Percentiles rank a stretch among this genome's conserved stretches.
phyloP scores from a whole-genome alignment of 352 stramenopile species.

The Phytophthora podocarpi region DNA sequence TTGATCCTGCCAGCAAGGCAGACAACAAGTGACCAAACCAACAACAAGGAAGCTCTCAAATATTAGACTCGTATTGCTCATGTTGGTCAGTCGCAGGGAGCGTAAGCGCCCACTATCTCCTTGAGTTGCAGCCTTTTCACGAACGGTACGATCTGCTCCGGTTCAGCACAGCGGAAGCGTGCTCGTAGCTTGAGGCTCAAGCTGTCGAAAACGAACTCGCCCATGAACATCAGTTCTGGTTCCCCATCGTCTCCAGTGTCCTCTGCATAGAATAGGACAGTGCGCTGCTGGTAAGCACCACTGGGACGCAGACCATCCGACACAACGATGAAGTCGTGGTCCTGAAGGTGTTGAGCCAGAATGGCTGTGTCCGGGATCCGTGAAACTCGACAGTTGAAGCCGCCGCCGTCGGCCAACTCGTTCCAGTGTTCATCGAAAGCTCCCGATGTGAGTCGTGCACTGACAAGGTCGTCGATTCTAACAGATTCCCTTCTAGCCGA shows the following conservation, averaged over 20 bases:
- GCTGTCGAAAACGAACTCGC: slow-evolving; percentile 75
- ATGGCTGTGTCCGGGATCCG: slow-evolving; percentile 46
- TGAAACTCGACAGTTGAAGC: slow-evolving; percentile 69
- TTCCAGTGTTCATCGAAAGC: slow-evolving; percentile 63
- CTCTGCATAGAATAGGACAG: slow-evolving; percentile 60
- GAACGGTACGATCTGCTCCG: slow-evolving; percentile 62
- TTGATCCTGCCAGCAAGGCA: slow-evolving; percentile 22
- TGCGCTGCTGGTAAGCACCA: slow-evolving; percentile 42
- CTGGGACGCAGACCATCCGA: slow-evolving; percentile 47
- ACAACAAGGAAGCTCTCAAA: slow-evolving; percentile 35
- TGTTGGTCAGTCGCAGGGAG: slow-evolving; percentile 51
- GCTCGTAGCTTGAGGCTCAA: slow-evolving; percentile 66
- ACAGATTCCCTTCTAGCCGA: not conserved
- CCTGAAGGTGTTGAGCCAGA: slow-evolving; percentile 51
- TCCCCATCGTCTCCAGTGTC: slow-evolving; percentile 4
- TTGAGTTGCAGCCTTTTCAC: slow-evolving; percentile 81
- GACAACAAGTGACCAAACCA: slow-evolving; percentile 22
- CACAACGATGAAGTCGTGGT: slow-evolving; percentile 56
- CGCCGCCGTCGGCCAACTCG: slow-evolving; percentile 51
- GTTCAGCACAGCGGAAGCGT: slow-evolving; percentile 61
- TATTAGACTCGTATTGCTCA: slow-evolving; percentile 43
- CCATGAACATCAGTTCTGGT: slow-evolving; percentile 52
- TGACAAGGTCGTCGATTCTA: slow-evolving; percentile 1
- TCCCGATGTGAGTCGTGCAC: slow-evolving; percentile 22
- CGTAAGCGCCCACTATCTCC: slow-evolving; percentile 71